Evolutionary conservation across 768 basidiomycete genomes (phyloP), one percentile per base, ranked within the genome.

Genomic region (Chalciporus pseudorubinellus): DNA sequence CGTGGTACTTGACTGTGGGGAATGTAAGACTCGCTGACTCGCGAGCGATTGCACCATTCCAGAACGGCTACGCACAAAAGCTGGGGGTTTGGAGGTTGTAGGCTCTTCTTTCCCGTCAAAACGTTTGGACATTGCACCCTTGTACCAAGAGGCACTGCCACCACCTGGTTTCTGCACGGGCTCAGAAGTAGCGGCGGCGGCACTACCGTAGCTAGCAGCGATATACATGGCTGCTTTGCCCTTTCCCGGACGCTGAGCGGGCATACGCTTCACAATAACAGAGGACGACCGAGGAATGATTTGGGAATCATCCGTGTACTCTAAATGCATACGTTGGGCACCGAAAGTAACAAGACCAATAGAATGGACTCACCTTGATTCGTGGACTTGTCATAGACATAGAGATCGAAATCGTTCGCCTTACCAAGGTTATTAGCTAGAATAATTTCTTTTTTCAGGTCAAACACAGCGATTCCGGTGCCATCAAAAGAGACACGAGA

Each of bases 371-470:
- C 63, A 95, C 97, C 97, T 83, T 99, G 92, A 53, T 89, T 88
- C 8, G 89, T 85, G 31, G 87, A 83, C 42, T 83, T 74, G 65
- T 98, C 94, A 67, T 84, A 88, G 34, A 98, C 77, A 46, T 83
- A 82, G 21, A 99, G 80, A 73, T 99, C 97, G 77, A 98, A 98
- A 67, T 99, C 97, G 66, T 88, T 92, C 52, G 92, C 93, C 78
- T 93, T 95, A 75, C 87, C 88, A 73, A 99, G 84, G 69, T 88
- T 93, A 68, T 98, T 98, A 68, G 89, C 89, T 64, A 95, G 76
- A 64, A 99, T 95, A 67, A 99, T 92, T 74, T 98, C 97, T 78
- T 87, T 91, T 77, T 99, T 99, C 72, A 99, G 78, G 74, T 99
- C 97, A 78, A 98, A 98, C 61, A 98, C 93, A 65, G 94, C 94